These are phyloP conservation scores for Polytolypa hystricis DNA, from an alignment of 2,329 filamentous ascomycete species.

Conservation along the genomic window DNA sequence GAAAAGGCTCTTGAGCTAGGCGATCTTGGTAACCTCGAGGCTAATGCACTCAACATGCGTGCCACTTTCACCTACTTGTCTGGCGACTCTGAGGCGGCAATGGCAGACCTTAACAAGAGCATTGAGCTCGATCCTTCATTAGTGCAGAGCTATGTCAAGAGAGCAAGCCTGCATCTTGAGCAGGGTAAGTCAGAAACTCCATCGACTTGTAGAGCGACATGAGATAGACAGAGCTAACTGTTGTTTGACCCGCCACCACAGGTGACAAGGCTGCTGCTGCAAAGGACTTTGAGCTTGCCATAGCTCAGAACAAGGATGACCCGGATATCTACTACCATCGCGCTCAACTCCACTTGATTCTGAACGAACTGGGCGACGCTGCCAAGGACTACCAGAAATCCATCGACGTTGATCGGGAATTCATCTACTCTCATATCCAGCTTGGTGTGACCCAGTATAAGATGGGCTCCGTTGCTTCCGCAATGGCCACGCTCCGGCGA, in stretches of 20 bases:
- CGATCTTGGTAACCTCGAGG: conserved; percentile 71
- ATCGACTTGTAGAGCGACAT: no score
- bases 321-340: conserved; percentile 99
- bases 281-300: conserved; percentile 74
- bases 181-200: conserved; percentile 48
- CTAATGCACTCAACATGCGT: conserved; percentile 89
- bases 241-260: conserved; percentile 27
- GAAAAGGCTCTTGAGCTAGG: conserved; percentile 76
- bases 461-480: conserved; percentile 95
- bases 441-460: conserved; percentile 99
- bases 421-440: conserved; percentile 99
- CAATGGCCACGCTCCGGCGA: conserved; percentile 94
- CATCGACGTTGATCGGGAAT: conserved; percentile 87
- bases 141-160: conserved; percentile 97
- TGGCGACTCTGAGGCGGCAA: conserved; percentile 73
- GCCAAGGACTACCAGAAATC: conserved; percentile 99
- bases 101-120: conserved; percentile 81
- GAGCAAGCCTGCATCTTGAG: conserved; percentile 94
- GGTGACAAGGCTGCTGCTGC: conserved; percentile 78
- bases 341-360: conserved; percentile 95
- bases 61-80: conserved; percentile 91
- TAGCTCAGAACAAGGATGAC: conserved; percentile 74
- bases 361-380: conserved; percentile 81
- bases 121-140: conserved; percentile 78
- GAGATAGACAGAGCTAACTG: neutral